A percentile compares a stretch with the other conserved stretches of the same genome.
Conservation (phyloP, 805 yeast genomes). For the Candida nitratophila region DNA sequence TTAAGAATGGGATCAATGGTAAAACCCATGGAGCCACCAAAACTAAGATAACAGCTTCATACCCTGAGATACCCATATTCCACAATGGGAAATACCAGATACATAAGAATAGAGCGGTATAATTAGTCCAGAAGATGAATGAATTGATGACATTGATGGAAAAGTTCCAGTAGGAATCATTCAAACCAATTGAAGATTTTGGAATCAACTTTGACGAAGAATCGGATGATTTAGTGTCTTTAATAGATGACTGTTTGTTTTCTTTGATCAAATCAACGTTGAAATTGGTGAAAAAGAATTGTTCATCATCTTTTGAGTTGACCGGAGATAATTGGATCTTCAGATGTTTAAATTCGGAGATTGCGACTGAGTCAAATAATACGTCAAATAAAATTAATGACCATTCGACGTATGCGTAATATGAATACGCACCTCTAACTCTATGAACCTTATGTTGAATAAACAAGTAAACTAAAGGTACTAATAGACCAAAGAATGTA, state of each 20-base stretch:
- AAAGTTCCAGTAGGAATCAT: constrained; percentile 28
- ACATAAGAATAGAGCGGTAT: constrained; percentile 75
- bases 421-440: constrained; percentile 90
- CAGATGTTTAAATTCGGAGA: constrained; percentile 60
- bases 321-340: constrained; percentile 36
- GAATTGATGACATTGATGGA: constrained; percentile 51
- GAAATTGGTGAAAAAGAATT: constrained; percentile 19
- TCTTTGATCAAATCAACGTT: constrained; percentile 7
- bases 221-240: neutral
- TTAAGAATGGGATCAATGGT: constrained; percentile 19
- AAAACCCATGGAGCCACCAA: constrained; percentile 51
- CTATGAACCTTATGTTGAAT: constrained; percentile 88
- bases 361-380: constrained; percentile 76
- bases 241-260: neutral
- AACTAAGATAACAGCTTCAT: constrained; percentile 64
- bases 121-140: constrained; percentile 76
- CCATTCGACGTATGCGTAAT: constrained; percentile 96
- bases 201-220: constrained; percentile 9
- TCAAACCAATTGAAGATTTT: constrained; percentile 10
- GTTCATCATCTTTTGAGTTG: constrained; percentile 23
- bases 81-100: constrained; percentile 97
- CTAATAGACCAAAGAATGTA: constrained; percentile 61
- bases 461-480: constrained; percentile 83
- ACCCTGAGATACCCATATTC: constrained; percentile 97
- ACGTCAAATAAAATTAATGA: constrained; percentile 75